Conservation (phyloP, 305 asterid genomes). For the Fraxinus baroniana region DNA sequence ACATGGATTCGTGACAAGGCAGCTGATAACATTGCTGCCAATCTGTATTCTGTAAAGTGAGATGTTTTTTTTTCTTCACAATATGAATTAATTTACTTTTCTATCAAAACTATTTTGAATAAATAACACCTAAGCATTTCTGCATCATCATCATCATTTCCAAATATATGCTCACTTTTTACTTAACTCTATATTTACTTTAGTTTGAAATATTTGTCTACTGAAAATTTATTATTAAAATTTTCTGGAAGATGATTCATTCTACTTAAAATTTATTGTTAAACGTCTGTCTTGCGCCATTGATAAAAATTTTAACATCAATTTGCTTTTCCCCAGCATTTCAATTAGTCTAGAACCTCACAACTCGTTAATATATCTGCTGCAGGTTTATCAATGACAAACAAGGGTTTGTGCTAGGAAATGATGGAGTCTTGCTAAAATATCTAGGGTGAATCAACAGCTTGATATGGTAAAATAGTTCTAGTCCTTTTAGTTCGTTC, state of each 20-base stretch:
- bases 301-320: neutral
- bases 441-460: conserved; percentile 64
- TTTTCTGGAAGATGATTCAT: neutral
- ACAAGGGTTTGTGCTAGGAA: conserved; percentile 85
- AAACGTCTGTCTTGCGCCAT: neutral
- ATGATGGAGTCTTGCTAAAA: conserved; percentile 82
- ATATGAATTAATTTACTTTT: neutral
- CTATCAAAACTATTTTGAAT: neutral
- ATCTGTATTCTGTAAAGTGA: conserved; percentile 83
- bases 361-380: neutral
- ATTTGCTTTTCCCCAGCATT: neutral
- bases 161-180: neutral
- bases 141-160: neutral
- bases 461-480: conserved; percentile 1
- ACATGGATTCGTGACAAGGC: conserved; percentile 87
- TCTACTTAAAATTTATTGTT: neutral
- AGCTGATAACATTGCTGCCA: conserved; percentile 86
- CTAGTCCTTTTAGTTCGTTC: neutral
- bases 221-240: neutral
- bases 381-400: conserved; percentile 78
- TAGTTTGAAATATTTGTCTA: neutral
- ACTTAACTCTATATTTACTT: neutral
- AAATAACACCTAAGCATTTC: neutral
- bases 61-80: conserved; percentile 20
- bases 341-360: conserved; percentile 1